Evolutionary conservation across 192 early-diverging fungal genomes (phyloP).

Genomic region (Jimgerdemannia lactiflua): DNA sequence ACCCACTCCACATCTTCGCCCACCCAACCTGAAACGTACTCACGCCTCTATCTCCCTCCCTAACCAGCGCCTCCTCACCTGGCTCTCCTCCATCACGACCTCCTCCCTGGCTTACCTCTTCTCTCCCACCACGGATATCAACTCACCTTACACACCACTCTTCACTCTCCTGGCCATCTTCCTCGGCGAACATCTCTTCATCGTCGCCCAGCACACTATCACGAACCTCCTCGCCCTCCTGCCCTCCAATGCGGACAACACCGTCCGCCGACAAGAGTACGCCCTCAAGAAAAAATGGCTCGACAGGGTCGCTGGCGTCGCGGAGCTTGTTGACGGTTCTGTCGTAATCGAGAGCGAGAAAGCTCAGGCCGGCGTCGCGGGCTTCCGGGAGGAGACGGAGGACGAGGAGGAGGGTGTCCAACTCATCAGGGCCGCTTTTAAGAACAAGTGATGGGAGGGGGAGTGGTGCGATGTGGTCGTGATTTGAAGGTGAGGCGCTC

Average conservation of each 20-base stretch:
- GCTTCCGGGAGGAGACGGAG: neutral
- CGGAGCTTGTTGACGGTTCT: neutral
- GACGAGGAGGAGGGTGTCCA: neutral
- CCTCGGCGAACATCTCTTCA: conserved; percentile 35
- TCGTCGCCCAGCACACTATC: conserved; percentile 14
- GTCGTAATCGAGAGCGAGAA: neutral
- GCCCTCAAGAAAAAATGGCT: conserved; percentile 32
- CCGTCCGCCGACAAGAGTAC: conserved; percentile 32
- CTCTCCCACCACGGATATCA: conserved; percentile 33
- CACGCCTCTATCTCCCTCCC: neutral
- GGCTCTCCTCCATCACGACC: conserved; percentile 59
- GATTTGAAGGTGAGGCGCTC: no score
- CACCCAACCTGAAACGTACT: neutral
- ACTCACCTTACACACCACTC: conserved; percentile 29
- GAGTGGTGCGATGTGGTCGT: no score
- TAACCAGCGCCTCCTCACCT: conserved; percentile 33
- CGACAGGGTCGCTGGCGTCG: conserved; percentile 3
- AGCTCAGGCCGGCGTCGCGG: neutral
- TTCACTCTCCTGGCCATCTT: conserved; percentile 25
- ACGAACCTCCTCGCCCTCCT: conserved; percentile 13
- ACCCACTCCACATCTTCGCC: neutral
- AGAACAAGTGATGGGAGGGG: neutral
- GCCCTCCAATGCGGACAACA: conserved; percentile 25
- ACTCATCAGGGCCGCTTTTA: neutral
- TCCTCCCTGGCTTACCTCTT: conserved; percentile 54